Conservation (phyloP, 768 basidiomycete genomes). For the Phaffia australis region DNA sequence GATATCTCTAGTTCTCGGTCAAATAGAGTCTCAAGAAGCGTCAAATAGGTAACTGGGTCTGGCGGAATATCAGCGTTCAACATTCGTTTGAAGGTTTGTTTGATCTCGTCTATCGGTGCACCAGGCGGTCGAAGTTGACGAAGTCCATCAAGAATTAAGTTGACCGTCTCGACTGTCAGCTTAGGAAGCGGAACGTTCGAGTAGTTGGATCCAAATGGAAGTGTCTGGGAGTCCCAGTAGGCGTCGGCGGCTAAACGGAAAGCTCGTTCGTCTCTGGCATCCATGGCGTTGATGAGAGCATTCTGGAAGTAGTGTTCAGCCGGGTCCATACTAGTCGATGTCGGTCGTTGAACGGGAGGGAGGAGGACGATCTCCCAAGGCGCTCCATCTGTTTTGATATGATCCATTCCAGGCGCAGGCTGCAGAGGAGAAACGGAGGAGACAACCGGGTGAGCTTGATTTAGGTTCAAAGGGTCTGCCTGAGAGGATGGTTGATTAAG, state of each 20-base stretch:
- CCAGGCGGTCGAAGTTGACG: slow-evolving; percentile 38
- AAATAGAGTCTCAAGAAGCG: slow-evolving; percentile 53
- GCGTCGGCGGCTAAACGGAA: too few species aligned
- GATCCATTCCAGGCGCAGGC: background rate
- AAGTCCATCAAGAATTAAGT: slow-evolving; percentile 52
- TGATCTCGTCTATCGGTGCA: slow-evolving; percentile 49
- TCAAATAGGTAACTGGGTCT: slow-evolving; percentile 51
- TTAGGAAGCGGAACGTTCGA: slow-evolving; percentile 1
- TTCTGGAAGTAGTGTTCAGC: too few species aligned
- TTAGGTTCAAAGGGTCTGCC: too few species aligned
- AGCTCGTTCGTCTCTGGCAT: too few species aligned
- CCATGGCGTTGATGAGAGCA: too few species aligned
- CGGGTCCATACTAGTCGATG: too few species aligned
- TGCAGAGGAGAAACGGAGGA: too few species aligned
- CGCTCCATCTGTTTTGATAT: background rate
- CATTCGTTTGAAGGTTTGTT: slow-evolving; percentile 64
- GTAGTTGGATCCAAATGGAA: background rate
- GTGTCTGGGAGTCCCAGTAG: too few species aligned
- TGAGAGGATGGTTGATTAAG: too few species aligned
- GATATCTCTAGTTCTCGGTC: slow-evolving; percentile 57
- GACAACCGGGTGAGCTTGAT: too few species aligned
- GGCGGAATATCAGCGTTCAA: slow-evolving; percentile 53
- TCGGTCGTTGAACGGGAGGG: background rate
- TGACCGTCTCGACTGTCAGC: slow-evolving; percentile 46
- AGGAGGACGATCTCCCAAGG: background rate